Evolutionary conservation across 1,284 basidiomycete species (phyloP).

Genomic region (Inonotus hispidus): DNA sequence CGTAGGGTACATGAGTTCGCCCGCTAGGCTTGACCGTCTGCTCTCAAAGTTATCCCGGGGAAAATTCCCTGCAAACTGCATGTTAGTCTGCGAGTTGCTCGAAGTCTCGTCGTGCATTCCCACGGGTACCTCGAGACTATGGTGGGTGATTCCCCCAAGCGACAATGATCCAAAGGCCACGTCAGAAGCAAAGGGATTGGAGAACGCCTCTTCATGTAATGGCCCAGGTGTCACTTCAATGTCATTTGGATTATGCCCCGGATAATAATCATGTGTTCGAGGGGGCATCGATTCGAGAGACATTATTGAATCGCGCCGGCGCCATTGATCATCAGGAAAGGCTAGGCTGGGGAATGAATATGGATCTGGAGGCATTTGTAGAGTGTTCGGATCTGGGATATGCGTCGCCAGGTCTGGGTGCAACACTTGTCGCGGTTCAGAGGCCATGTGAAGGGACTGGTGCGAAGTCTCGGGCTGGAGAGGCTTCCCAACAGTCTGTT

Average conservation of each 20-base stretch:
- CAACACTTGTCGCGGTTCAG: neutral
- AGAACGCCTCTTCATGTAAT: slow-evolving; percentile 10
- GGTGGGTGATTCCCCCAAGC: neutral
- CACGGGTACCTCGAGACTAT: neutral
- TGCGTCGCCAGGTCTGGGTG: neutral
- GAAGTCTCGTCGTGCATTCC: neutral
- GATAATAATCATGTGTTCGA: neutral
- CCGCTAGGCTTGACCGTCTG: neutral
- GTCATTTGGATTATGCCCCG: neutral
- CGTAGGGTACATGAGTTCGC: slow-evolving; percentile 5
- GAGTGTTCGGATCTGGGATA: slow-evolving; percentile 1
- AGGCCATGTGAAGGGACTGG: neutral
- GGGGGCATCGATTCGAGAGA: slow-evolving; percentile 3
- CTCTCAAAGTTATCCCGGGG: neutral
- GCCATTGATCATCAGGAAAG: slow-evolving; percentile 11
- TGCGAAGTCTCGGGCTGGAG: neutral
- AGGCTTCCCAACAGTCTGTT: neutral
- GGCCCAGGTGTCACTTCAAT: neutral
- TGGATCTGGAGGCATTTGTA: neutral
- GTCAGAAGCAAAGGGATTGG: slow-evolving; percentile 13
- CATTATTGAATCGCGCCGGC: slow-evolving; percentile 6
- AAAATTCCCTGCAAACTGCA: neutral
- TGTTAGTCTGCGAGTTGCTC: neutral
- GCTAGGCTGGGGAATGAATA: neutral
- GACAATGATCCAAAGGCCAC: slow-evolving; percentile 4